Base-by-base conservation (phyloP, 2,329 filamentous ascomycete genomes). In the Lachnellula subtilissima region DNA sequence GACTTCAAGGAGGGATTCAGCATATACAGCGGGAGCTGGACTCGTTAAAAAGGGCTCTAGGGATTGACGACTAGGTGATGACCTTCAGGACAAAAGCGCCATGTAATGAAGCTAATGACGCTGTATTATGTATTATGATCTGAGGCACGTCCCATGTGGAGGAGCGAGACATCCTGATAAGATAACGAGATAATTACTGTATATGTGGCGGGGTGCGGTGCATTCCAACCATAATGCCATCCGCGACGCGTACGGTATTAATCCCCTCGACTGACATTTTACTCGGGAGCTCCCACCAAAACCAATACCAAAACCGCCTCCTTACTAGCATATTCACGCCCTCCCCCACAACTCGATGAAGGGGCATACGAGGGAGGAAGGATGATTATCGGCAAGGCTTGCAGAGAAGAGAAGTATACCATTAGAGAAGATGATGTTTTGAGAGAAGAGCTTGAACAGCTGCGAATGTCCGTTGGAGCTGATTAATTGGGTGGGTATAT, bases 1-100 rank as follows among this genome's bases (percentile, higher is more conserved):
- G 68, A 1, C 51, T 70, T n/a, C 64, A 69, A 40, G 62, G 64
- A 8, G 67, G 67, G 5, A 70, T 70, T 60, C 62, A 68, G 45
- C 65, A 68, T 60, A 57, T 70, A 11, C 66, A 68, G 35, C 55
- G 60, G 39, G 67, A 70, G 36, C 55, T 70, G 23, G 60, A 68
- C 53, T 54, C 60, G 12, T 50, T 70, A 43, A 69, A 68, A 54
- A 64, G 52, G 37, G 63, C 63, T 7, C 55, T 70, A 35, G 68
- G 68, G 14, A 67, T 70, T 49, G 66, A 69, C 36, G 67, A 69
- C 23, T n/a, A 28, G 9, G 48, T n/a, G 17, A 32, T 40, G 32
- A 4, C 43, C 25, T 39, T 45, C n/a, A 35, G 23, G 14, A 52
- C 55, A 36, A 53, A 37, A 52, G 22, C 15, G 8, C 25, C 5